Conservation (phyloP, 768 basidiomycete species). For the Tylopilus sp. region DNA sequence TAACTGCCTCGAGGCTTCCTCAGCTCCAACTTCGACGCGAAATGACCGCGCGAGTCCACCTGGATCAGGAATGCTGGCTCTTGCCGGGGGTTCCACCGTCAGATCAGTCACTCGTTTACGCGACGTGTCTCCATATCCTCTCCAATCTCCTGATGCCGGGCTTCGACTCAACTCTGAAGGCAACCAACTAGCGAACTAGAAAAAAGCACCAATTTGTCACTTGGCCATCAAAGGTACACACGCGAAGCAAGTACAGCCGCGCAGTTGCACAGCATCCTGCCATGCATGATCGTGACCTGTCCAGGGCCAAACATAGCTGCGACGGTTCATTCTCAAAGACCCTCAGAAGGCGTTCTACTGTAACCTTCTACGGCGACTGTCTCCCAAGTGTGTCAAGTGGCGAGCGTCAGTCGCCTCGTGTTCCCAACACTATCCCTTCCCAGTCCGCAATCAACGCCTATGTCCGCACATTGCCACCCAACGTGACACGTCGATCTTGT, state of each 20-base stretch:
- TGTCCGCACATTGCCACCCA: slow-evolving; percentile 16
- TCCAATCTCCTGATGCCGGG: too few species aligned
- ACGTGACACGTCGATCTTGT: slow-evolving; percentile 23
- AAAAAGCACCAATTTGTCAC: slow-evolving; percentile 1
- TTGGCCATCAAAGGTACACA: not conserved
- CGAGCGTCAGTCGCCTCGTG: slow-evolving; percentile 16
- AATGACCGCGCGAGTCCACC: slow-evolving; percentile 28
- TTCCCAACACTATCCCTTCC: slow-evolving; percentile 10
- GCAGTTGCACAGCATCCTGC: slow-evolving; percentile 4
- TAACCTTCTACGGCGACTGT: slow-evolving; percentile 1
- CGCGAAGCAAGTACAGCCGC: slow-evolving; percentile 12
- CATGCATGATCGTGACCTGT: not conserved
- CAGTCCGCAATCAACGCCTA: slow-evolving; percentile 15
- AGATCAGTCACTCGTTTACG: too few species aligned
- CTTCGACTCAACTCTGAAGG: not conserved
- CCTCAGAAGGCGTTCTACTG: not conserved
- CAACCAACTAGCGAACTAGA: not conserved
- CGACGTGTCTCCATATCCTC: too few species aligned
- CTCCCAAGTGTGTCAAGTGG: slow-evolving; percentile 10
- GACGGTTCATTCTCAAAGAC: slow-evolving; percentile 6
- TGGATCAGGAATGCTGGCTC: slow-evolving; percentile 12
- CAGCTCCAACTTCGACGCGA: slow-evolving; percentile 20
- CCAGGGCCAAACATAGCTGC: slow-evolving; percentile 7
- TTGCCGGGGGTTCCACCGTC: not conserved
- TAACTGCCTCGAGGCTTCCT: slow-evolving; percentile 28